Evolutionary conservation across 306 rosid genomes (phyloP).

Genomic region (Castanea mollissima): DNA sequence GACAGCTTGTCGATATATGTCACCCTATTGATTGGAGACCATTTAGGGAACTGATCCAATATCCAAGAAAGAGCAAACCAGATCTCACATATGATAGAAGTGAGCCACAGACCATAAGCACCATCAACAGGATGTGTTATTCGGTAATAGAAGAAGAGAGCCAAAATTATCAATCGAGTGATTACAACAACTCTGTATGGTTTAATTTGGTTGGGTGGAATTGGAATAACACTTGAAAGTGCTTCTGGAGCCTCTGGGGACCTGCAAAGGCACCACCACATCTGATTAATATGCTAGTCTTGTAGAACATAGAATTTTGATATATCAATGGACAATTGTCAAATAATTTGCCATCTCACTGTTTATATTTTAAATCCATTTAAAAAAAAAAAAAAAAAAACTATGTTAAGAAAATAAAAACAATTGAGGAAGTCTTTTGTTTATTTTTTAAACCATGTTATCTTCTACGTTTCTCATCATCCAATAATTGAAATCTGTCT

Average conservation of each 20-base stretch:
- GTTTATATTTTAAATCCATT: no score
- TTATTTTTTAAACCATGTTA: neutral
- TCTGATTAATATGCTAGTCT: neutral
- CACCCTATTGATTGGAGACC: constrained; percentile 80
- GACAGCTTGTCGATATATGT: constrained; percentile 67
- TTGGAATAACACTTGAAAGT: constrained; percentile 62
- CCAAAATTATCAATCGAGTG: constrained; percentile 65
- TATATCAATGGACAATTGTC: neutral
- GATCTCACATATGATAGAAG: constrained; percentile 93
- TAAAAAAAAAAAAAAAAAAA: no score
- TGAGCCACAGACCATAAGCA: constrained; percentile 94
- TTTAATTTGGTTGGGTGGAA: constrained; percentile 55
- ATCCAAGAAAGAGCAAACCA: constrained; percentile 99
- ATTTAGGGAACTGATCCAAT: constrained; percentile 96
- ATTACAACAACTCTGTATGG: constrained; percentile 74
- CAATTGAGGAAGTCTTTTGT: neutral
- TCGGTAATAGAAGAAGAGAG: constrained; percentile 91
- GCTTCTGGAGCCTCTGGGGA: constrained; percentile 55
- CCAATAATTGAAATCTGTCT: neutral
- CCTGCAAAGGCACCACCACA: constrained; percentile 46
- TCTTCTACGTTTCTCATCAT: neutral
- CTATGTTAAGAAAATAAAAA: no score
- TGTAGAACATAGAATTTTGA: neutral
- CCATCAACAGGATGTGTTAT: constrained; percentile 90
- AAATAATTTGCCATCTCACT: neutral